Percentiles rank a stretch among this genome's conserved stretches.
Evolutionary conservation across 2,329 filamentous ascomycete genomes (phyloP).

Genomic region (Neofusicoccum laricinum): DNA sequence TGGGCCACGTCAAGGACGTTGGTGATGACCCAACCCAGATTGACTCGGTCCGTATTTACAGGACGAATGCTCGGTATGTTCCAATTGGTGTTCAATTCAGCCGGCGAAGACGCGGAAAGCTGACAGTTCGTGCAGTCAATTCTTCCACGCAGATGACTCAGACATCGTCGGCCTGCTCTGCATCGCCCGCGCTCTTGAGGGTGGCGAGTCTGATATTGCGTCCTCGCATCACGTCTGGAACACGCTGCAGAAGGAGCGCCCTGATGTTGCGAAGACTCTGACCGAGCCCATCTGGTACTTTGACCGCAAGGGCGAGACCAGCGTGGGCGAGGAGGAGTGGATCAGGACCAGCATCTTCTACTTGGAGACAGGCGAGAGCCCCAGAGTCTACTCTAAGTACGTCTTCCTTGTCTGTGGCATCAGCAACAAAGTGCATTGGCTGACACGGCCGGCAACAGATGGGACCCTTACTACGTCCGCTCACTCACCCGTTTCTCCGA

Average conservation of each 20-base stretch:
- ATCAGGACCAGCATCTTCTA: slow-evolving; percentile 73
- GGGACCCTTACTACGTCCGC: slow-evolving; percentile 84
- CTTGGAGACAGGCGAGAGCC: slow-evolving; percentile 59
- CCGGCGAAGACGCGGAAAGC: background rate
- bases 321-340: slow-evolving; percentile 70
- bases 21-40: slow-evolving; percentile 79
- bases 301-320: slow-evolving; percentile 83
- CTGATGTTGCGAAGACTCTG: slow-evolving; percentile 73
- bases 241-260: slow-evolving; percentile 67
- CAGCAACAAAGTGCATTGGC: background rate
- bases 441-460: slow-evolving; percentile 41
- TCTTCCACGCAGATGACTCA: slow-evolving; percentile 79
- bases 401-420: background rate
- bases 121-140: slow-evolving; percentile 53
- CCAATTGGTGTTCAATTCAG: background rate
- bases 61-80: slow-evolving; percentile 68
- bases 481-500: slow-evolving; percentile 73
- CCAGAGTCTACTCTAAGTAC: slow-evolving; percentile 70
- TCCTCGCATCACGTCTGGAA: slow-evolving; percentile 82
- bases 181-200: slow-evolving; percentile 72
- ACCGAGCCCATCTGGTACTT: slow-evolving; percentile 86
- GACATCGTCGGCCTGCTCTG: slow-evolving; percentile 84
- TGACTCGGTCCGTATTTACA: slow-evolving; percentile 85
- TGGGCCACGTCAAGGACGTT: slow-evolving; percentile 86
- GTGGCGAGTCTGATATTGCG: slow-evolving; percentile 80